Conservation (phyloP, 352 stramenopile species). For the Pythium angustatum region DNA sequence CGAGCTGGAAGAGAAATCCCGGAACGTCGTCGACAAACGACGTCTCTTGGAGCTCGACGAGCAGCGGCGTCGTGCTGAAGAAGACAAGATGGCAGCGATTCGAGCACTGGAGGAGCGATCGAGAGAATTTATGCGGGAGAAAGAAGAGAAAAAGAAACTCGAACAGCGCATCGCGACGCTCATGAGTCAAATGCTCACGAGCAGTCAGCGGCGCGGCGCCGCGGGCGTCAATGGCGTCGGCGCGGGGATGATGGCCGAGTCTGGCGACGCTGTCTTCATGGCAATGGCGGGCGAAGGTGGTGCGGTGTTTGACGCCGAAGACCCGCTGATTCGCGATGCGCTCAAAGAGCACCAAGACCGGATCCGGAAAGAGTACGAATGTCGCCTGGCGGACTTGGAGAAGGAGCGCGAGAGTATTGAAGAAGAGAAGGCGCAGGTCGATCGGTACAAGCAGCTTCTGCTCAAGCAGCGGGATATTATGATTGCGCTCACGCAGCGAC, state of each 20-base stretch:
- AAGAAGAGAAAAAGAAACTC: constrained; percentile 95
- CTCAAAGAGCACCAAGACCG: constrained; percentile 91
- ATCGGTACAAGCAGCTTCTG: constrained; percentile 96
- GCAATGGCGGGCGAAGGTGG: constrained; percentile 24
- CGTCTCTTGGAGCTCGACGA: constrained; percentile 90
- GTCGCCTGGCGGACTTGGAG: constrained; percentile 90
- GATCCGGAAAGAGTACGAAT: constrained; percentile 92
- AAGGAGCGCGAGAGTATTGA: constrained; percentile 94
- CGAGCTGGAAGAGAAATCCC: constrained; percentile 91
- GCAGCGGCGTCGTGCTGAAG: constrained; percentile 87
- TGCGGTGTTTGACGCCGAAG: constrained; percentile 58
- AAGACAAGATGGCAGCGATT: constrained; percentile 95
- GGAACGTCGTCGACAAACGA: constrained; percentile 93
- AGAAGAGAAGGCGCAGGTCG: constrained; percentile 94
- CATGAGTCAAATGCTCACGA: constrained; percentile 93
- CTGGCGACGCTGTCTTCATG: constrained; percentile 17
- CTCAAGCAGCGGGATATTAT: constrained; percentile 97
- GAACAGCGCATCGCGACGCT: constrained; percentile 93
- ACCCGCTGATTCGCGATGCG: constrained; percentile 74
- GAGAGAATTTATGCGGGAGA: constrained; percentile 93
- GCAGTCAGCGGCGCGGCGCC: constrained; percentile 47
- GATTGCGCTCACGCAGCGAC: constrained; percentile 93
- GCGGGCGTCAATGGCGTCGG: background rate
- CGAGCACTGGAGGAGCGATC: constrained; percentile 89
- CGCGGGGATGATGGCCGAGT: constrained; percentile 11